Evolutionary conservation across 140 eudicot species (phyloP).

Genomic region (Flaveria floridana): DNA sequence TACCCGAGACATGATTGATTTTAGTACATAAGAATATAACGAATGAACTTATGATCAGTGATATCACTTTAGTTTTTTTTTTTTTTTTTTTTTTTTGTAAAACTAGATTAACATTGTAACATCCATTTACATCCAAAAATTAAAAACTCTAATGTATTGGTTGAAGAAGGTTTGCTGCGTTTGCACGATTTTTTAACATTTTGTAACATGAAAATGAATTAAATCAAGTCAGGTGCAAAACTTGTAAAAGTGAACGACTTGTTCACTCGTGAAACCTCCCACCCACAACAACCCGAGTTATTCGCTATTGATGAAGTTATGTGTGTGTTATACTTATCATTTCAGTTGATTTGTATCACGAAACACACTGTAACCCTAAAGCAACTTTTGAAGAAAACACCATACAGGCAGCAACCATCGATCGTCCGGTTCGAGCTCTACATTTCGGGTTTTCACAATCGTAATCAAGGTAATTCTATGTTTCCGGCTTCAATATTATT

Average conservation of each 20-base stretch:
- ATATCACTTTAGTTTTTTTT: neutral
- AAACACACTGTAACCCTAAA: neutral
- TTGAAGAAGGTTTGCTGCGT: neutral
- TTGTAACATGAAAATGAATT: neutral
- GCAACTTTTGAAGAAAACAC: neutral
- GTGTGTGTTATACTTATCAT: neutral
- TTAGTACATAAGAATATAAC: too few species aligned
- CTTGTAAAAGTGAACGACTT: constrained; percentile 3
- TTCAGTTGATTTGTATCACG: neutral
- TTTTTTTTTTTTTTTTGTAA: neutral
- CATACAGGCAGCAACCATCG: neutral
- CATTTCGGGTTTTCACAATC: neutral
- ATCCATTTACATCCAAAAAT: neutral
- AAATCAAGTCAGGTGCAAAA: neutral
- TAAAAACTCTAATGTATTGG: neutral
- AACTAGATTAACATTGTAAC: neutral
- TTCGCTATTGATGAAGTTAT: neutral
- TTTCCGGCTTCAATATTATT: too few species aligned
- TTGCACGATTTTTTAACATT: too few species aligned
- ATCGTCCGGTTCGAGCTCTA: neutral
- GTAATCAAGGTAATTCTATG: neutral
- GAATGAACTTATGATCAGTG: neutral
- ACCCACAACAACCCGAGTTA: neutral
- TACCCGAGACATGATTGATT: too few species aligned
- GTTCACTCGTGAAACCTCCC: neutral